Base-by-base conservation (phyloP, 1,139 yeast genomes). In the Zhuliangozyma parablackwelliae region DNA sequence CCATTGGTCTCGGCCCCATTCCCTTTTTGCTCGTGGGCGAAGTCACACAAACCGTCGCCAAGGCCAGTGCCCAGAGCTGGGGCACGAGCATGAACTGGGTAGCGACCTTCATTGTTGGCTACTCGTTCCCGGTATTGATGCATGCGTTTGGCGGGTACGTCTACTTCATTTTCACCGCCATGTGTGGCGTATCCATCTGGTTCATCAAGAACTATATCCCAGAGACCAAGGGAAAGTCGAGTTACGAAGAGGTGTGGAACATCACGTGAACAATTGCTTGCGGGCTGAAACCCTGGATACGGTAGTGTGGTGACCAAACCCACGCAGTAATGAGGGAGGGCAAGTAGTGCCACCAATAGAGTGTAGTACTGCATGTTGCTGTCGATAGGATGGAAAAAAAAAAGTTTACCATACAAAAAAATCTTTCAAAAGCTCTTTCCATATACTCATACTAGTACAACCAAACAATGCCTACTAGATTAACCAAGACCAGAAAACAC, bases 401-500 rank as follows among this genome's bases (percentile, higher is more conserved):
- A 27, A 29, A 13, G 33, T 26, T 21, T 32, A 23, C 27, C 33
- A 35, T 32, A 12, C n/a, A 32, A 32, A 42, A 41, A 42, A 37
- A 30, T 42, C 39, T 39, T 38, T 42, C 34, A 26, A 24, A 24
- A 8, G 12, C 12, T 11, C 31, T 38, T 39, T 33, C 13, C 28
- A 28, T 21, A 33, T 35, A 35, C 31, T 41, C 34, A 30, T 41
- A 30, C 34, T 37, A 27, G 33, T 23, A 29, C 29, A 39, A 31
- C 31, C 39, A 52, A 56, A 68, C 70, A 74, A 92, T 92, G 98
- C 98, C 98, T 76, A 89, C 98, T 82, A 89, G 98, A 89, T 83
- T 87, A 71, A 86, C 96, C 68, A 89, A 92, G 79, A 92, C 97
- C 78, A 89, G 99, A 87, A 94, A 92, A 83, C 97, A 88, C 86